phyloP scores from a whole-genome alignment of 352 stramenopile genomes.

The Aphanomyces cochlioides region DNA sequence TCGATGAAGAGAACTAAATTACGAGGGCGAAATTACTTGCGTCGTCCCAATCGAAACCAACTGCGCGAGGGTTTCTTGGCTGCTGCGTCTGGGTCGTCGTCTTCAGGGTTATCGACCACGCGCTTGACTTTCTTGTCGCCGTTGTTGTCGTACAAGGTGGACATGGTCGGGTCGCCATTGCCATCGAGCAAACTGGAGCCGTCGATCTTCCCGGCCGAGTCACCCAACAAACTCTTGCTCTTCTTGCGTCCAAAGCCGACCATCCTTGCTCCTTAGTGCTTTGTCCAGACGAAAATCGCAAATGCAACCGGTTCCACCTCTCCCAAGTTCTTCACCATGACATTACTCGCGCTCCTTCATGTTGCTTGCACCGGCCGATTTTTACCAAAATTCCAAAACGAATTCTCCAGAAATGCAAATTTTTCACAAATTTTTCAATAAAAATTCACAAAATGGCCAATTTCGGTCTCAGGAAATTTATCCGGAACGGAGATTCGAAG shows the following conservation, averaged over 20 bases:
- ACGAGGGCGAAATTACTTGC: constrained; percentile 2
- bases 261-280: constrained; percentile 35
- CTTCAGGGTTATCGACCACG: constrained; percentile 39
- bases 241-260: constrained; percentile 85
- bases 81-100: constrained; percentile 47
- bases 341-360: constrained; percentile 12
- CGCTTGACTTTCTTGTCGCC: constrained; percentile 36
- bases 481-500: neutral
- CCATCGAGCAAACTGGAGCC: constrained; percentile 72
- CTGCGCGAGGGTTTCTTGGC: constrained; percentile 3
- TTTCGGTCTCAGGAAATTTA: too few relatives aligned
- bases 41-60: constrained; percentile 23
- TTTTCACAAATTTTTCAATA: too few relatives aligned
- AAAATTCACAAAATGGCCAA: too few relatives aligned
- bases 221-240: constrained; percentile 58
- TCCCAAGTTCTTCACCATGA: neutral
- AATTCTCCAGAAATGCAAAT: neutral
- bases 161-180: constrained; percentile 66
- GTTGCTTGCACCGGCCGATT: neutral
- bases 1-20: neutral
- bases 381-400: neutral
- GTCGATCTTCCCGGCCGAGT: constrained; percentile 53
- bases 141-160: constrained; percentile 62
- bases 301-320: neutral
- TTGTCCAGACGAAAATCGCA: constrained; percentile 4